Evolutionary conservation across 2,329 filamentous ascomycete genomes (phyloP).

Genomic region (Aspergillus flavus): DNA sequence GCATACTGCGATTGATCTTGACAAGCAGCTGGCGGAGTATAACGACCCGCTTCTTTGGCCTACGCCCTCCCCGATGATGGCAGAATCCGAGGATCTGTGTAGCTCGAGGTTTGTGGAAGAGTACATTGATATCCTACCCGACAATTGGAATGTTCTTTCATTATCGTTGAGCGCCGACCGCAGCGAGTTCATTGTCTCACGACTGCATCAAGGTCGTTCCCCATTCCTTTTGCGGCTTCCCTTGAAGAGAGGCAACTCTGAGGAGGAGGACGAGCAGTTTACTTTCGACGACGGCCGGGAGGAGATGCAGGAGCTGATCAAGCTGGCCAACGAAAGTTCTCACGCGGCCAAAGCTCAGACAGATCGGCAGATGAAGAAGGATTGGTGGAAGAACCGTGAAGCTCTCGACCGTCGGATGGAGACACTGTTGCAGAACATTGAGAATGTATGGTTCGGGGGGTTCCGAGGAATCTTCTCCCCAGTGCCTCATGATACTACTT

Average conservation of each 20-base stretch:
- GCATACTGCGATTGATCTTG: conserved; percentile 43
- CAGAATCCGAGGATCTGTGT: conserved; percentile 48
- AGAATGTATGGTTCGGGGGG: conserved; percentile 91
- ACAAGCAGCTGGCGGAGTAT: conserved; percentile 48
- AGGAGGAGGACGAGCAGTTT: conserved; percentile 75
- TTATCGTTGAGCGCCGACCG: conserved; percentile 78
- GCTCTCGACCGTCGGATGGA: conserved; percentile 75
- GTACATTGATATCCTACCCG: conserved; percentile 83
- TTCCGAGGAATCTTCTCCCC: conserved; percentile 94
- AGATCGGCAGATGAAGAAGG: conserved; percentile 72
- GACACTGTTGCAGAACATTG: conserved; percentile 79
- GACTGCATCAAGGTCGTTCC: conserved; percentile 71
- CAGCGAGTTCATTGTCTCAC: conserved; percentile 87
- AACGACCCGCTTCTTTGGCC: conserved; percentile 57
- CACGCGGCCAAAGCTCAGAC: conserved; percentile 73
- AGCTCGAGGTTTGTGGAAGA: conserved; percentile 69
- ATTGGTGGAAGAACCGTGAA: conserved; percentile 89
- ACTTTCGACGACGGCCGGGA: conserved; percentile 77
- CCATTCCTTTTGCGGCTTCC: conserved; percentile 89
- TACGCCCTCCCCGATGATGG: conserved; percentile 20
- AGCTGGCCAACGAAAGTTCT: conserved; percentile 78
- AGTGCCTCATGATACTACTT: conserved; percentile 61
- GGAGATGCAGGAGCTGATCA: conserved; percentile 82
- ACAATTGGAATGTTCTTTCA: conserved; percentile 82
- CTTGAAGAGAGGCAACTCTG: conserved; percentile 76